These are phyloP conservation scores for Metschnikowia amazonensis DNA, from an alignment of 805 yeast species.

Conservation along the genomic window DNA sequence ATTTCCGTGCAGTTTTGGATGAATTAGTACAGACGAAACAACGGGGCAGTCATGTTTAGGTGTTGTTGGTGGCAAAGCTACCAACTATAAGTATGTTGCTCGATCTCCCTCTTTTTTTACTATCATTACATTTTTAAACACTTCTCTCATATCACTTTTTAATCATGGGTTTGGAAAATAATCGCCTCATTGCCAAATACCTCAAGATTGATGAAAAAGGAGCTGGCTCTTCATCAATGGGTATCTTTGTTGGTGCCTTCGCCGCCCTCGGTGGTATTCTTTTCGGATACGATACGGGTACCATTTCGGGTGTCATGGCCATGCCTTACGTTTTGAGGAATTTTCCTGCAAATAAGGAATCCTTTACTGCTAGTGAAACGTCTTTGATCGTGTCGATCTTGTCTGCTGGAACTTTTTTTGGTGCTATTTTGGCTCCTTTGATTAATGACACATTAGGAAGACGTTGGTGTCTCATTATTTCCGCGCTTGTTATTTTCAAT, in stretches of 20 bases:
- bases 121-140: not conserved
- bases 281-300: slow-evolving; percentile 43
- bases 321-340: slow-evolving; percentile 33
- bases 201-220: slow-evolving; percentile 45
- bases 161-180: slow-evolving; percentile 40
- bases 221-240: slow-evolving; percentile 43
- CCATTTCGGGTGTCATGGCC: slow-evolving; percentile 41
- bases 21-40: not conserved
- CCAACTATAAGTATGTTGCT: not conserved
- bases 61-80: not conserved
- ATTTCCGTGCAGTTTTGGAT: not conserved
- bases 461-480: slow-evolving; percentile 34
- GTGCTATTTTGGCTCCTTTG: slow-evolving; percentile 36
- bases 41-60: not conserved
- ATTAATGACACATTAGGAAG: slow-evolving; percentile 38
- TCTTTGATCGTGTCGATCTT: slow-evolving; percentile 30
- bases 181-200: slow-evolving; percentile 27
- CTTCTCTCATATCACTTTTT: not conserved
- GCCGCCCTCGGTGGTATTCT: slow-evolving; percentile 43
- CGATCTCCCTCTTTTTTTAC: not conserved
- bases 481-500: slow-evolving; percentile 33
- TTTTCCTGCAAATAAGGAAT: slow-evolving; percentile 21
- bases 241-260: slow-evolving; percentile 37
- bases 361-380: slow-evolving; percentile 21
- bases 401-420: slow-evolving; percentile 42